Conservation (phyloP, 2,329 filamentous ascomycete genomes). For the Chrysoporthe cubensis region DNA sequence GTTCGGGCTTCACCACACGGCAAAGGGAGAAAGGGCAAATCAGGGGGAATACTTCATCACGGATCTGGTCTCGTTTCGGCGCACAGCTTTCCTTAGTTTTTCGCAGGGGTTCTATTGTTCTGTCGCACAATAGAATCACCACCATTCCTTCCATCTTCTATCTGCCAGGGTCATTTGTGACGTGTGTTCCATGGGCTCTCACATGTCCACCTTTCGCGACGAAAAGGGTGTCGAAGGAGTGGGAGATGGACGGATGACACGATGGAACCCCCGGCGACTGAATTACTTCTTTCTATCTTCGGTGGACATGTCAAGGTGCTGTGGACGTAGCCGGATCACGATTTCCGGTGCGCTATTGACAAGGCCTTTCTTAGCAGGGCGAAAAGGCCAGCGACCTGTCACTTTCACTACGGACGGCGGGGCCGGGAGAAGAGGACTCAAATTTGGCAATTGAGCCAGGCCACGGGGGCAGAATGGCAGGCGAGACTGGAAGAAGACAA, state of each 20-base stretch:
- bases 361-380: conserved; percentile 2
- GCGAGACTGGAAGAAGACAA: neutral
- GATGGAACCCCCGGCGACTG: neutral
- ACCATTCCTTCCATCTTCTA: neutral
- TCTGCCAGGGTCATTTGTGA: conserved; percentile 11
- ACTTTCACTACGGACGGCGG: neutral
- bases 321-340: neutral
- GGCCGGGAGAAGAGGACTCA: neutral
- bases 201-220: neutral
- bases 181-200: neutral
- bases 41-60: neutral
- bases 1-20: conserved; percentile 23
- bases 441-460: conserved; percentile 3
- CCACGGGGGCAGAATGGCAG: neutral
- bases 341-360: conserved; percentile 2
- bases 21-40: conserved; percentile 8
- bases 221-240: neutral
- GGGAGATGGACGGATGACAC: neutral
- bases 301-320: neutral
- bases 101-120: neutral
- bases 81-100: neutral
- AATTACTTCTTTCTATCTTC: conserved; percentile 7
- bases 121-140: neutral
- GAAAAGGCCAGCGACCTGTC: neutral
- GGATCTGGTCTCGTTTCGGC: conserved; percentile 12